Base-by-base conservation (phyloP, 2,329 filamentous ascomycete species). In the Clonostachys chloroleuca region DNA sequence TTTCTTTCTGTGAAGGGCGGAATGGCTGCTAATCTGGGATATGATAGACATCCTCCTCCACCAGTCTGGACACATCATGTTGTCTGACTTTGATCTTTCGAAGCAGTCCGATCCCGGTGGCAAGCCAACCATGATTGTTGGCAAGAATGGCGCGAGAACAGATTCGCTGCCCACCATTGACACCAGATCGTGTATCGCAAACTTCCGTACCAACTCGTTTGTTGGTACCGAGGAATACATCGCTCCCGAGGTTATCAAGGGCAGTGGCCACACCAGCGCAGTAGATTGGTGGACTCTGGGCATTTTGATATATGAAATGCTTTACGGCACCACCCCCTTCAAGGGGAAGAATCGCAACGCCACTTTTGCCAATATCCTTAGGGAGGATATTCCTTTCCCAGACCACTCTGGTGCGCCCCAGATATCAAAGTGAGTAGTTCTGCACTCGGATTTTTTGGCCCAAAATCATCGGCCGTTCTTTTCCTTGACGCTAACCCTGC, bases 281-380 rank as follows among this genome's bases (percentile, higher is more conserved):
- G 94, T 99, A 13, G 94, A 99, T 67, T 99, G 94, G 94, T 99
- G 94, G 94, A 99, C 94, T 1, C 70, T 99, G 46, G 94, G 94
- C 17, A 97, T 99, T 56, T 71, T 99, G 61, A 91, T 99, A 48
- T 99, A 97, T 66, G 94, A 99, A 69, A 99, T 99, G 94, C 77
- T 99, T 35, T 99, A 92, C 70, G 94, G 94, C 47, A 99, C 92
- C 1, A 99, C 94, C 1, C 94, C 94, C 2, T 99, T 99, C 79
- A 99, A 99, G 75, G 94, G 94, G 57, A 97, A 99, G 81, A 99
- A 96, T 68, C 83, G 94, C 37, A 99, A 97, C 59, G 91, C 92
- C 13, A 99, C 94, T 0, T 99, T 99, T 72, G 92, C 92, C 51
- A 99, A 97, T 64, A 99, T 99, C 56, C 69, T 99, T 52, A 80